Conservation (phyloP, 2,329 filamentous ascomycete species). For the Fusarium transvaalense region DNA sequence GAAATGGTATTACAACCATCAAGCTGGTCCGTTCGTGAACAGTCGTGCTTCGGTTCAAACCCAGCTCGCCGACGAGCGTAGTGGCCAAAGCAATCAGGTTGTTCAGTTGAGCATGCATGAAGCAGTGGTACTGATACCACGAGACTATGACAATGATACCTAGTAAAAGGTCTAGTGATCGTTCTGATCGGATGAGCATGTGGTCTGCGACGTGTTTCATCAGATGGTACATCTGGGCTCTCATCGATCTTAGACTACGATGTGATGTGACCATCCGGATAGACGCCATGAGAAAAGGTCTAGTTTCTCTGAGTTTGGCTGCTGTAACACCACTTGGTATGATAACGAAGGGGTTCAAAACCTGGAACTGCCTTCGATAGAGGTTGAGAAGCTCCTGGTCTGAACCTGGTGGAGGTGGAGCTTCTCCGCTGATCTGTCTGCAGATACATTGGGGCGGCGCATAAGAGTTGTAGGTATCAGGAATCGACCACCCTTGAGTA, state of each 20-base stretch:
- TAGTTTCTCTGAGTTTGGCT: conserved; percentile 53
- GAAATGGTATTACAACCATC: conserved; percentile 57
- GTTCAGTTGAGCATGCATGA: conserved; percentile 65
- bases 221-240: conserved; percentile 63
- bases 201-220: conserved; percentile 61
- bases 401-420: conserved; percentile 57
- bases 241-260: conserved; percentile 61
- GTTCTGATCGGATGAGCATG: conserved; percentile 63
- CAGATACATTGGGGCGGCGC: conserved; percentile 63
- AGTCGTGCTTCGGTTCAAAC: conserved; percentile 58
- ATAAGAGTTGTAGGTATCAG: conserved; percentile 60
- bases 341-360: conserved; percentile 62
- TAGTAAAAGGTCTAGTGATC: conserved; percentile 63
- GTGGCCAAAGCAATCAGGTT: conserved; percentile 63
- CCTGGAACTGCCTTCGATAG: conserved; percentile 59
- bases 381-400: conserved; percentile 61
- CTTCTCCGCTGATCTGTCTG: conserved; percentile 56
- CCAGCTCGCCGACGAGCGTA: conserved; percentile 62
- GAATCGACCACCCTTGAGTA: conserved; percentile 51
- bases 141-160: conserved; percentile 63
- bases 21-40: conserved; percentile 58
- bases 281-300: conserved; percentile 63
- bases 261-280: conserved; percentile 65
- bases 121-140: conserved; percentile 68
- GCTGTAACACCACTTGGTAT: conserved; percentile 55